Base-by-base conservation (phyloP, 768 basidiomycete genomes). In the Mycena amicta region DNA sequence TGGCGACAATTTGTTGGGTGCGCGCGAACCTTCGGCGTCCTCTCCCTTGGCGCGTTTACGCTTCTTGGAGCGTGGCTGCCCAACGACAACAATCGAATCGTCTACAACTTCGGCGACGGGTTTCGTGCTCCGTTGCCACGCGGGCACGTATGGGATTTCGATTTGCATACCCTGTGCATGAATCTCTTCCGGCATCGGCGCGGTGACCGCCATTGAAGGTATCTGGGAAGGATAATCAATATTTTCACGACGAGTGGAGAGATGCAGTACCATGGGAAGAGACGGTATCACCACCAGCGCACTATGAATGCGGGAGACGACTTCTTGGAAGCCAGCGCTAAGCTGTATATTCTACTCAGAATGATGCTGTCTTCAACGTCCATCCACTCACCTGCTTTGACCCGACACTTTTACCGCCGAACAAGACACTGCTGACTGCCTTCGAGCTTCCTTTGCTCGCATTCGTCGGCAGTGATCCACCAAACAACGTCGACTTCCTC, bases 61-160 rank as follows among this genome's bases (percentile, higher is more conserved):
- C 68, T 89, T 89, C 75, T 85, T 86, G 68, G 81, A 77, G 52
- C 80, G 76, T 20, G 76, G 68, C 67, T 88, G 85, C 5, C 90
- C 90, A 18, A 92, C 89, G 15, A 89, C 80, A 5, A 92, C 83
- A 52, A 93, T 86, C 1, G 83, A 76, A 66, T 90, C 91, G 45
- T 87, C 84, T 29, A 74, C 73, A 20, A 69, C 70, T 27, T 50
- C 57, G 25, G 64, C 63, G 28, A 66, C 41, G 33, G 66, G 62
- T 45, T 70, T 68, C 22, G 62, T 69, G 2, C 67, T 71, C 20
- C 93, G 83, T 65, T 86, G 80, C 0, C 83, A 72, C 1, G 84
- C 80, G 47, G 92, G 92, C 8, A 95, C 79, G 62, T 87, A 95
- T 1, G 93, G 86, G 5, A 94, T 83, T 71, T 93, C 92, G 31